A percentile compares a stretch with the other conserved stretches of the same genome.
Evolutionary conservation across 108 stramenopile genomes (phyloP).

Genomic region (Epipyxis sp.): DNA sequence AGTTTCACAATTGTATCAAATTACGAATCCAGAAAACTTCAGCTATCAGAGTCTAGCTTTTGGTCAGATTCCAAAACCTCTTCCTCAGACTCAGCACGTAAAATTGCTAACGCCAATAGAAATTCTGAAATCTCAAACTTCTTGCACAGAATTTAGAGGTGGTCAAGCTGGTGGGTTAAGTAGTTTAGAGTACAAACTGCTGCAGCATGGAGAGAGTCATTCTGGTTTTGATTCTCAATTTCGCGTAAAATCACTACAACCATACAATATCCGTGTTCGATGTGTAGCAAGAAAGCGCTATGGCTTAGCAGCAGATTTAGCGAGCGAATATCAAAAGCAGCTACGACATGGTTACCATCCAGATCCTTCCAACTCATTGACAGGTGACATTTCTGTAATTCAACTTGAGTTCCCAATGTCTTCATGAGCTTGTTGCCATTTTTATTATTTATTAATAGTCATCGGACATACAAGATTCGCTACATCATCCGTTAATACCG

Average conservation of each 20-base stretch:
- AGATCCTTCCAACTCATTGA: neutral
- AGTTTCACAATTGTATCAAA: too few relatives aligned
- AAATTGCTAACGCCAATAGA: constrained; percentile 1
- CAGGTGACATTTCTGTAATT: neutral
- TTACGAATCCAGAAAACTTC: too few relatives aligned
- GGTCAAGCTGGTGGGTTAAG: constrained; percentile 32
- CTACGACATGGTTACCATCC: neutral
- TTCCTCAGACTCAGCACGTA: neutral
- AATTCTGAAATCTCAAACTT: constrained; percentile 16
- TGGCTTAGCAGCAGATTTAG: constrained; percentile 24
- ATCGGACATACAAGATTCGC: constrained; percentile 36
- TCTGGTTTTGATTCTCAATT: constrained; percentile 1
- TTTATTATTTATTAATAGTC: constrained; percentile 1
- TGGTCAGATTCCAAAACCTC: too few relatives aligned
- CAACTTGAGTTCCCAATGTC: too few relatives aligned
- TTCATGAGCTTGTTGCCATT: too few relatives aligned
- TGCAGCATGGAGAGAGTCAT: neutral
- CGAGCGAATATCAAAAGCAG: neutral
- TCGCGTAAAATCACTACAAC: neutral
- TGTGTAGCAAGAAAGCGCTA: constrained; percentile 28
- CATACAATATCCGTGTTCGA: constrained; percentile 11
- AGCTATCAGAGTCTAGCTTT: too few relatives aligned
- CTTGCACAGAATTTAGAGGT: constrained; percentile 29
- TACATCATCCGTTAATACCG: constrained; percentile 8
- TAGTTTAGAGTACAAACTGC: constrained; percentile 11